Conservation (phyloP, 2,329 filamentous ascomycete genomes). For the Hortaea sp. region DNA sequence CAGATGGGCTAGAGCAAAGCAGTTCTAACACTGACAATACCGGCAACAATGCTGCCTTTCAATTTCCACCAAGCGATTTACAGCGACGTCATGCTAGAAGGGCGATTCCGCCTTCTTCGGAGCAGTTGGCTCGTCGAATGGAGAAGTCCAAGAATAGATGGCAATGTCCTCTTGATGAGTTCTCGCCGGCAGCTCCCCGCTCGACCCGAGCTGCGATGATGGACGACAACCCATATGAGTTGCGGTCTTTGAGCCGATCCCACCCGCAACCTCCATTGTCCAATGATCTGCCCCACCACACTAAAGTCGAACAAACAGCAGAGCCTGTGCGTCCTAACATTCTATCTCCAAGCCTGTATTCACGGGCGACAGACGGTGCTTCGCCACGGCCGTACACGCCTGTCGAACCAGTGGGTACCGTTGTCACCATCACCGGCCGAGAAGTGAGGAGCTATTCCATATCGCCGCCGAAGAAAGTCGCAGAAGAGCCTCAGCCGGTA, state of each 20-base stretch:
- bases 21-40: neutral
- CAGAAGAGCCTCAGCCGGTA: neutral
- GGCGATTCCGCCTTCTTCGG: constrained; percentile 25
- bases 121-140: constrained; percentile 30
- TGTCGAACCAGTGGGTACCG: constrained; percentile 22
- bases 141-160: constrained; percentile 31
- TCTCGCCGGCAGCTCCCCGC: constrained; percentile 21
- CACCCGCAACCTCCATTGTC: constrained; percentile 4
- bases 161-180: constrained; percentile 31
- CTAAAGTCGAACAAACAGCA: constrained; percentile 3
- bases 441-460: constrained; percentile 35
- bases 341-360: constrained; percentile 40
- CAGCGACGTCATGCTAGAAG: constrained; percentile 13
- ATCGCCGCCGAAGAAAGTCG: constrained; percentile 15
- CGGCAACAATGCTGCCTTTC: constrained; percentile 1
- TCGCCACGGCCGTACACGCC: constrained; percentile 23
- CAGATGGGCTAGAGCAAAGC: neutral
- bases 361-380: constrained; percentile 30
- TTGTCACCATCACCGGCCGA: constrained; percentile 34
- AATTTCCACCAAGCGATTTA: constrained; percentile 9
- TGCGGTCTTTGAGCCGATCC: constrained; percentile 14
- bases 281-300: constrained; percentile 15
- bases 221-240: constrained; percentile 24
- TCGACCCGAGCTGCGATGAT: constrained; percentile 14
- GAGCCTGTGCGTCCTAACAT: constrained; percentile 3